A percentile compares a stretch with the other conserved stretches of the same genome.
Conservation (phyloP, 805 yeast species). For the Naumovozyma baii region DNA sequence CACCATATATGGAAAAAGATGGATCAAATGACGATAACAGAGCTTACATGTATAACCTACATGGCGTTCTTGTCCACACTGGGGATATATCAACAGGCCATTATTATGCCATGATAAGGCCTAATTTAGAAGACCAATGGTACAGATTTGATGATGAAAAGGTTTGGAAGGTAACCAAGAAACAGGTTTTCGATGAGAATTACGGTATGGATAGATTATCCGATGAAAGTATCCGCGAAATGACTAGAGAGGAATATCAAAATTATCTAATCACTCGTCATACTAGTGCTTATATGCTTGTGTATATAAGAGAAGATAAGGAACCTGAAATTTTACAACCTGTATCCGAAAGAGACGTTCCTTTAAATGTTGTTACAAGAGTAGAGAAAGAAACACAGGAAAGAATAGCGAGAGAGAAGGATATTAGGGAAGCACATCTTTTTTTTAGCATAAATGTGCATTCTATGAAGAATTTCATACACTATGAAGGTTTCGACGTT, state of each 20-base stretch:
- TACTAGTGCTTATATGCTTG: slow-evolving; percentile 95
- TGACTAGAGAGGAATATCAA: slow-evolving; percentile 53
- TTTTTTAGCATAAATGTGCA: slow-evolving; percentile 51
- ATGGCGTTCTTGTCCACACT: slow-evolving; percentile 91
- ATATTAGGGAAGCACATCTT: slow-evolving; percentile 62
- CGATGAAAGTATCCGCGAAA: slow-evolving; percentile 37
- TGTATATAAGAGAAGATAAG: slow-evolving; percentile 64
- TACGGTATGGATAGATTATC: slow-evolving; percentile 68
- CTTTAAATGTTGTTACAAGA: slow-evolving; percentile 56
- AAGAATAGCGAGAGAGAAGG: slow-evolving; percentile 43
- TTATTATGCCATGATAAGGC: slow-evolving; percentile 88
- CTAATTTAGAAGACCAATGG: slow-evolving; percentile 64
- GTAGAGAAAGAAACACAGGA: slow-evolving; percentile 55
- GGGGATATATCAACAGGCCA: slow-evolving; percentile 97
- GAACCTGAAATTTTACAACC: slow-evolving; percentile 50
- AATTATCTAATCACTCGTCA: slow-evolving; percentile 64
- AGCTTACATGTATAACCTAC: slow-evolving; percentile 54
- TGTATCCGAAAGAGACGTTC: slow-evolving; percentile 46
- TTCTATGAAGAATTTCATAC: slow-evolving; percentile 42
- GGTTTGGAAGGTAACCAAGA: slow-evolving; percentile 76
- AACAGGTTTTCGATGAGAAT: slow-evolving; percentile 84
- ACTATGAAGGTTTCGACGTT: slow-evolving; percentile 65
- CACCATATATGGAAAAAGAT: slow-evolving; percentile 62
- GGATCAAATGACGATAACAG: slow-evolving; percentile 21
- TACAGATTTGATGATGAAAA: slow-evolving; percentile 90